Evolutionary conservation across 768 basidiomycete species (phyloP).

Genomic region (Stropharia rugosoannulata): DNA sequence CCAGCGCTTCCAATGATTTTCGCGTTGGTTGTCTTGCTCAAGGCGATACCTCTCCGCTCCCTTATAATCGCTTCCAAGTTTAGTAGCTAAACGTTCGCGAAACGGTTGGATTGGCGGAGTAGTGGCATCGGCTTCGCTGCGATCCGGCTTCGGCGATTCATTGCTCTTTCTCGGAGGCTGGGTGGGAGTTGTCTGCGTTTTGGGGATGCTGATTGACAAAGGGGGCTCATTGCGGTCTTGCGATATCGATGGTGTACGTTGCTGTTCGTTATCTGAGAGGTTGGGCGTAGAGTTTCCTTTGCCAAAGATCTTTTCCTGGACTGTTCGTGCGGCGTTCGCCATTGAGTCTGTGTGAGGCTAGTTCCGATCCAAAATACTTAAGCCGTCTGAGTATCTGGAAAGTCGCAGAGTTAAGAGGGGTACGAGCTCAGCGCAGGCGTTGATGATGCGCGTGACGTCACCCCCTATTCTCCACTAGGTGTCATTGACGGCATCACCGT

Average conservation of each 20-base stretch:
- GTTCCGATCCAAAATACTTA: background rate
- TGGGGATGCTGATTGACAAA: constrained; percentile 72
- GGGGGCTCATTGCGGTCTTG: constrained; percentile 19
- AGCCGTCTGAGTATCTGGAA: background rate
- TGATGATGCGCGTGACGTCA: constrained; percentile 2
- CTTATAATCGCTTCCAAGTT: constrained; percentile 70
- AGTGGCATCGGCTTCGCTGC: constrained; percentile 13
- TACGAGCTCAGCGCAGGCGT: background rate
- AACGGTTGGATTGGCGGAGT: constrained; percentile 34
- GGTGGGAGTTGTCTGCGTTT: constrained; percentile 36
- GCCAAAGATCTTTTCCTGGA: constrained; percentile 19
- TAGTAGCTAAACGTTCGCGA: constrained; percentile 63
- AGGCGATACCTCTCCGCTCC: constrained; percentile 85
- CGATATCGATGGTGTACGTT: constrained; percentile 7
- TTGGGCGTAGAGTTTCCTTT: constrained; percentile 3
- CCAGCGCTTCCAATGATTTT: constrained; percentile 97
- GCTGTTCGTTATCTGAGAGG: constrained; percentile 2
- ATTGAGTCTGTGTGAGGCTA: constrained; percentile 1
- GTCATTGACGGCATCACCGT: background rate
- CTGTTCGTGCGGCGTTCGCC: constrained; percentile 17
- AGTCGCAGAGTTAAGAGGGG: background rate
- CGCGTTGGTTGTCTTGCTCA: constrained; percentile 75
- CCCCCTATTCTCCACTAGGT: background rate
- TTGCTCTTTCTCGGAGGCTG: constrained; percentile 47
- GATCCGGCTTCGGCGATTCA: constrained; percentile 32